Percentiles rank a stretch among this genome's conserved stretches.
Evolutionary conservation across 2,329 filamentous ascomycete genomes (phyloP).

Genomic region (Pseudomassariella vexata): DNA sequence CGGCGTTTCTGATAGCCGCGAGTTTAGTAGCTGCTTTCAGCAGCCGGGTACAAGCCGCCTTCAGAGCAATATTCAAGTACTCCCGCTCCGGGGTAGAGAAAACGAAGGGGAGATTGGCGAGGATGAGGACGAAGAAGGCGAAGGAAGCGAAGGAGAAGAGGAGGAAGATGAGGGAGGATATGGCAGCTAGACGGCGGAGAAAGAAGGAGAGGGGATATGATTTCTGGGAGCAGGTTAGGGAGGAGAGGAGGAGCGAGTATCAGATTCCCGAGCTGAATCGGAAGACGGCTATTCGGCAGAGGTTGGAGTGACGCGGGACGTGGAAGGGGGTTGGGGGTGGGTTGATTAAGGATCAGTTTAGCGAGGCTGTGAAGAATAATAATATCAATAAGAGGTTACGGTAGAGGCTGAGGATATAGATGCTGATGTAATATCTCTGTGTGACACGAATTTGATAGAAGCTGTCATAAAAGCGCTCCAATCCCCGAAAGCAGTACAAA

Average conservation of each 20-base stretch:
- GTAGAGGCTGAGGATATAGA: too few relatives aligned
- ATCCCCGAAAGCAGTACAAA: too few relatives aligned
- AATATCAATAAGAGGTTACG: too few relatives aligned
- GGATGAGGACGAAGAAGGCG: slow-evolving; percentile 20
- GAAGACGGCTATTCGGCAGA: slow-evolving; percentile 11
- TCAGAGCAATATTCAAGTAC: slow-evolving; percentile 18
- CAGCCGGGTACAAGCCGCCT: slow-evolving; percentile 30
- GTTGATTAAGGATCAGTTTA: neutral
- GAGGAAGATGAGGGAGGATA: slow-evolving; percentile 13
- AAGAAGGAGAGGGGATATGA: slow-evolving; percentile 29
- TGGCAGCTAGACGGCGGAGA: slow-evolving; percentile 11
- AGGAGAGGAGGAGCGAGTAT: slow-evolving; percentile 22
- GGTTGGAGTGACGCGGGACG: slow-evolving; percentile 11
- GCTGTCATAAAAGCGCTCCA: too few relatives aligned
- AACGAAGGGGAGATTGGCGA: slow-evolving; percentile 11
- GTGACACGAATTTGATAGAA: too few relatives aligned
- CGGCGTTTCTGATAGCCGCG: slow-evolving; percentile 38
- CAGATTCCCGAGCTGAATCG: slow-evolving; percentile 32
- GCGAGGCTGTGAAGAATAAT: too few relatives aligned
- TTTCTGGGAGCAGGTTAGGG: slow-evolving; percentile 32
- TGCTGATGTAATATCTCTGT: too few relatives aligned
- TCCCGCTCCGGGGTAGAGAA: slow-evolving; percentile 6
- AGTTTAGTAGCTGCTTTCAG: slow-evolving; percentile 54
- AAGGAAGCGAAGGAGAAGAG: slow-evolving; percentile 17
- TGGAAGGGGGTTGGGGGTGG: slow-evolving; percentile 10